phyloP scores from a whole-genome alignment of 257 asterid genomes.

The Solanum peruvianum region DNA sequence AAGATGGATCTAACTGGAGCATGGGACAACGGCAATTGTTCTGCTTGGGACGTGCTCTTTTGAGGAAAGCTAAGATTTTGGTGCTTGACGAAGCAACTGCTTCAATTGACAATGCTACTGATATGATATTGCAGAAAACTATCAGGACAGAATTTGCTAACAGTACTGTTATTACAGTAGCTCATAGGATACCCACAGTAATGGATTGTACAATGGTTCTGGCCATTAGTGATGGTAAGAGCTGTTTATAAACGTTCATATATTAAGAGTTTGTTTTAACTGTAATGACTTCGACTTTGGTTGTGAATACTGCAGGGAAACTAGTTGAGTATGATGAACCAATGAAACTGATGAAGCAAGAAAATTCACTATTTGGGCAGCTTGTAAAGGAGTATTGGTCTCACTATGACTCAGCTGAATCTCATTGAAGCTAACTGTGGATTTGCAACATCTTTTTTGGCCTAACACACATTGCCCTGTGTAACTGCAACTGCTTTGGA shows the following conservation, averaged over 20 bases:
- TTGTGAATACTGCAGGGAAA: conserved; percentile 31
- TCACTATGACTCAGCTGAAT: conserved; percentile 38
- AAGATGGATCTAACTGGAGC: conserved; percentile 98
- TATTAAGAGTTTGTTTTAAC: not conserved
- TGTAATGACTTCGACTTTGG: not conserved
- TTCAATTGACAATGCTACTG: conserved; percentile 86
- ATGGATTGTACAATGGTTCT: conserved; percentile 95
- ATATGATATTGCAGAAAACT: conserved; percentile 78
- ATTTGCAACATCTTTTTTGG: not conserved
- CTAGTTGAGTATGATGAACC: conserved; percentile 85
- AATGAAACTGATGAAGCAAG: conserved; percentile 54
- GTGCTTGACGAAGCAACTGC: conserved; percentile 97
- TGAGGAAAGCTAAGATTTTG: conserved; percentile 71
- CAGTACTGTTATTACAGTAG: conserved; percentile 88
- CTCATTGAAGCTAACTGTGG: conserved; percentile 6
- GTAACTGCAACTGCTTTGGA: not conserved
- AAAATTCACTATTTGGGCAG: conserved; percentile 61
- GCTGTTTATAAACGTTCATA: not conserved
- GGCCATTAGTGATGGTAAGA: conserved; percentile 79
- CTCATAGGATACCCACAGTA: conserved; percentile 91
- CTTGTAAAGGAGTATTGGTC: conserved; percentile 95
- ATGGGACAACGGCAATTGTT: conserved; percentile 89
- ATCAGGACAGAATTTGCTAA: conserved; percentile 66
- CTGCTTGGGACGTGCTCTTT: conserved; percentile 78
- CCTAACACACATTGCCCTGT: not conserved